Evolutionary conservation across 1,284 basidiomycete species (phyloP).

Genomic region (Coniferiporia sulphurascens): DNA sequence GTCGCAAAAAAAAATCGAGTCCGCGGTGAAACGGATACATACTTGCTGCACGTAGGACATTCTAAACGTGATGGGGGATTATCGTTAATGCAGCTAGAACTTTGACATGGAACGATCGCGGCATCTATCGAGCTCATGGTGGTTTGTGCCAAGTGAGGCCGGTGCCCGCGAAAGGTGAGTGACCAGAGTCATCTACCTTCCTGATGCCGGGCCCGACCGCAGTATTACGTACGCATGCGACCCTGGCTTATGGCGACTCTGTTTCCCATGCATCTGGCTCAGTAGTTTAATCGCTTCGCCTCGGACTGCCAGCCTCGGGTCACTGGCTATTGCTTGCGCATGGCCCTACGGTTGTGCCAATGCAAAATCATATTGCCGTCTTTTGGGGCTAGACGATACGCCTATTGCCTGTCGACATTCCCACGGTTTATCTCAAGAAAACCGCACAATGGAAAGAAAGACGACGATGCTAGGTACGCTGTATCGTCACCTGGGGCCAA

Average conservation of each 20-base stretch:
- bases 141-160: neutral
- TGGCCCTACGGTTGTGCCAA: too few species aligned
- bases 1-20: conserved; percentile 7
- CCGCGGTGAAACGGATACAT: conserved; percentile 24
- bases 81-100: conserved; percentile 62
- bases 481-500: neutral
- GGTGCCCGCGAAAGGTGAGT: too few species aligned
- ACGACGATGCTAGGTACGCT: conserved; percentile 30
- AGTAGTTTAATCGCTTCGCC: too few species aligned
- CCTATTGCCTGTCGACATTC: neutral
- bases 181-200: too few species aligned
- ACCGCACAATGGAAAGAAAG: conserved; percentile 40
- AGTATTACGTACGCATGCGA: too few species aligned
- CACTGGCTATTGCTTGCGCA: too few species aligned
- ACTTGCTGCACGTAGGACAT: conserved; percentile 83
- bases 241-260: too few species aligned
- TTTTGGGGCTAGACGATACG: conserved; percentile 51
- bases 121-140: conserved; percentile 31
- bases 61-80: conserved; percentile 73
- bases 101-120: conserved; percentile 54
- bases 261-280: too few species aligned
- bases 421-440: conserved; percentile 36
- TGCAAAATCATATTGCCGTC: conserved; percentile 38
- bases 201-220: too few species aligned
- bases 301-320: too few species aligned